These are phyloP conservation scores for Ashbya aceris DNA, from an alignment of 1,139 yeast species.

Conservation along the genomic window DNA sequence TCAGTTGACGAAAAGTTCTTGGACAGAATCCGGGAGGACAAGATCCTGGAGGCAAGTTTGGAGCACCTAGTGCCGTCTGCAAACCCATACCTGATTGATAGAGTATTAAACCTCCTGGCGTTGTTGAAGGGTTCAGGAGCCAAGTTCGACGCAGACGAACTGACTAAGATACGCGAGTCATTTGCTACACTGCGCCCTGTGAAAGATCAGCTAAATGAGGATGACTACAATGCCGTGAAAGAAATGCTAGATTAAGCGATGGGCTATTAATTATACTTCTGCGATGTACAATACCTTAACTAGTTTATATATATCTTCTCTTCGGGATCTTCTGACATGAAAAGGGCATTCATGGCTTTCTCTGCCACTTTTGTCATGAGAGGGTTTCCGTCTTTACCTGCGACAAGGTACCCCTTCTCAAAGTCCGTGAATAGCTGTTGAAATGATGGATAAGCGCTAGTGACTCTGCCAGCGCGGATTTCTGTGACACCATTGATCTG, in stretches of 20 bases:
- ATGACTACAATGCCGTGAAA: conserved; percentile 44
- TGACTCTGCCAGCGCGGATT: conserved; percentile 28
- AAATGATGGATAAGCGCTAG: conserved; percentile 34
- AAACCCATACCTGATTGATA: conserved; percentile 50
- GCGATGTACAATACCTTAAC: no score
- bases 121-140: conserved; percentile 40
- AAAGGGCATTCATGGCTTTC: conserved; percentile 37
- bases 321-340: conserved; percentile 43
- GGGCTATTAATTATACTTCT: no score
- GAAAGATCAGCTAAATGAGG: conserved; percentile 43
- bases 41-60: conserved; percentile 35
- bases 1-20: conserved; percentile 31
- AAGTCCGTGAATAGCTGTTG: conserved; percentile 33
- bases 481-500: conserved; percentile 52
- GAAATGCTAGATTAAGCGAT: conserved; percentile 30
- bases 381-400: conserved; percentile 32
- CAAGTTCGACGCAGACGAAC: conserved; percentile 42
- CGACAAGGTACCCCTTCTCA: conserved; percentile 19
- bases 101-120: conserved; percentile 45
- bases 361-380: conserved; percentile 37
- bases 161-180: conserved; percentile 34
- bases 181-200: conserved; percentile 36
- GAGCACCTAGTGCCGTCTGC: conserved; percentile 34
- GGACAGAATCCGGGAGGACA: conserved; percentile 35
- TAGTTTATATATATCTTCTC: conserved; percentile 29